A percentile compares a stretch with the other conserved stretches of the same genome.
phyloP scores from a whole-genome alignment of 257 asterid species.

The Linaria vulgaris region DNA sequence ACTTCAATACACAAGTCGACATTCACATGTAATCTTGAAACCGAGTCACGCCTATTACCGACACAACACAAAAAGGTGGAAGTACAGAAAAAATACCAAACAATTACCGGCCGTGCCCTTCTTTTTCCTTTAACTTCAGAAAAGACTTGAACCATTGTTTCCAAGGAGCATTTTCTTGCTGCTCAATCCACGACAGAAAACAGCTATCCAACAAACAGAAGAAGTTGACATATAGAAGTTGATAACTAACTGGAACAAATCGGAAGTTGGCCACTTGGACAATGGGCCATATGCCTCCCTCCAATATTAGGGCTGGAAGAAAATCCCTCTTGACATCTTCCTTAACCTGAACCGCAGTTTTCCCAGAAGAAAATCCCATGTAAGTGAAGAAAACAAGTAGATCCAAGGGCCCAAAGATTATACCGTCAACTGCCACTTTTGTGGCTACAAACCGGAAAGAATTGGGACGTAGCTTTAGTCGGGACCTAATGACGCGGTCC shows the following conservation, averaged over 20 bases:
- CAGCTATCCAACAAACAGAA: constrained; percentile 89
- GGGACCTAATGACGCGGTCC: constrained; percentile 60
- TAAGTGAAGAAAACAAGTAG: constrained; percentile 71
- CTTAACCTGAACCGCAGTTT: constrained; percentile 59
- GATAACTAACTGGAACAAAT: constrained; percentile 69
- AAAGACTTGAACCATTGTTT: constrained; percentile 63
- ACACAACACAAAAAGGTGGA: too few species aligned
- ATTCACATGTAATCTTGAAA: not conserved
- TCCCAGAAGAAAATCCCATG: constrained; percentile 84
- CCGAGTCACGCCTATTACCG: too few species aligned
- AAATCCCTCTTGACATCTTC: constrained; percentile 82
- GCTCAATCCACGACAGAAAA: constrained; percentile 87
- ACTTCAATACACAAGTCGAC: not conserved
- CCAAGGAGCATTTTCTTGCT: constrained; percentile 86
- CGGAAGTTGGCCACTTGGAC: constrained; percentile 86
- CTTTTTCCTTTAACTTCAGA: constrained; percentile 43
- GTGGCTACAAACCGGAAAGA: constrained; percentile 67
- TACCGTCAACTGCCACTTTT: constrained; percentile 75
- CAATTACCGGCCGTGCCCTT: constrained; percentile 47
- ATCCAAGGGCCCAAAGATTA: constrained; percentile 80
- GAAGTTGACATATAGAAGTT: constrained; percentile 82
- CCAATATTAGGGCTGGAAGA: constrained; percentile 71
- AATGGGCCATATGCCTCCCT: constrained; percentile 80
- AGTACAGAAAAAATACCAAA: not conserved
- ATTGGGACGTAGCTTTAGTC: constrained; percentile 60